These are phyloP conservation scores for Cnidoscolus chayamansa DNA, from an alignment of 441 rosid genomes.

Conservation along the genomic window DNA sequence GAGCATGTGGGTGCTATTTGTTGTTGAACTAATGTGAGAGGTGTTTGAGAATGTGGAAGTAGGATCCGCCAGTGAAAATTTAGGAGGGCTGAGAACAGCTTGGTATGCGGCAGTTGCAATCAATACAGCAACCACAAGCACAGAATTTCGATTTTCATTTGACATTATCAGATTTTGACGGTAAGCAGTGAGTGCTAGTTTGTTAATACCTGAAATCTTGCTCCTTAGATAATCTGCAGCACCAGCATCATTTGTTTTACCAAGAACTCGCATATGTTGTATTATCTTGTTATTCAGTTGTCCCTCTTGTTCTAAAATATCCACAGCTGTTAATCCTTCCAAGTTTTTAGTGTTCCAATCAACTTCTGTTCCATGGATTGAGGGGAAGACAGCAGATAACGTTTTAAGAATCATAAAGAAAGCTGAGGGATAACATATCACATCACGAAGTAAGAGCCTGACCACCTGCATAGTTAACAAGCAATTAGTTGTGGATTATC, in stretches of 20 bases:
- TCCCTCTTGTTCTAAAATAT: background rate
- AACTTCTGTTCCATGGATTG: too few species aligned
- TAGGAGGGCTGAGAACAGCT: slow-evolving; percentile 2
- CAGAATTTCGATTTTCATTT: background rate
- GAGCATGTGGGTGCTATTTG: background rate
- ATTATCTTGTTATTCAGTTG: background rate
- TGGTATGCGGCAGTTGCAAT: background rate
- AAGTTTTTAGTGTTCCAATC: background rate
- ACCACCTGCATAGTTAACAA: background rate
- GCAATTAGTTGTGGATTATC: too few species aligned
- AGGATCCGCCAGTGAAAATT: background rate
- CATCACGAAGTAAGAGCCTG: background rate
- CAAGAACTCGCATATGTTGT: background rate
- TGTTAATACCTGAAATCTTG: background rate
- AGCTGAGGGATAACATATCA: background rate
- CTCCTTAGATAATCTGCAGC: background rate
- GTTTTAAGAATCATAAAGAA: too few species aligned
- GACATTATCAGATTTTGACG: background rate
- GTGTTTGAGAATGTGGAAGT: background rate
- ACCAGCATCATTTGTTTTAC: background rate
- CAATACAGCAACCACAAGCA: background rate
- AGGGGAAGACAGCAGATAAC: background rate
- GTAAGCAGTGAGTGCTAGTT: background rate
- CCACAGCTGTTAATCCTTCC: background rate
- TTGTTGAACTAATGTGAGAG: background rate